Base-by-base conservation (phyloP, 2,329 filamentous ascomycete species). In the Pseudogymnoascus sp. region DNA sequence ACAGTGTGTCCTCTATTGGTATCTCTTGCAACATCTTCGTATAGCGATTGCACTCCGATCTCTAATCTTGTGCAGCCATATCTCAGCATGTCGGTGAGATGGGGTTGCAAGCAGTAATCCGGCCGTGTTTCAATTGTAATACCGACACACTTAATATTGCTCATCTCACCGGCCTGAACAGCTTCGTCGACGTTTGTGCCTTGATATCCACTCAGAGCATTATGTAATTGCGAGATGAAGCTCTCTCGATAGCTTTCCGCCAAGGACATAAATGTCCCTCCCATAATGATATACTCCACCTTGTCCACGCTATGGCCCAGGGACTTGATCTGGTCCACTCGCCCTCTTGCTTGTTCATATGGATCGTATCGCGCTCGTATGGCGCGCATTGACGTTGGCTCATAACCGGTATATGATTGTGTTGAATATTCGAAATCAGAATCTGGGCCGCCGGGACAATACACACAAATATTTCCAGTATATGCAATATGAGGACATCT, bases 241-340 rank as follows among this genome's bases (percentile, higher is more conserved):
- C 90, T 86, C 66, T 99, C 91, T 29, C 95, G 83, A 75, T 99
- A 99, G 24, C 88, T 86, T 71, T 92, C 87, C 7, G 93, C 83
- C 26, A 99, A 78, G 2, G 93, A 97, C 96, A 99, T 99, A 77
- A 99, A 99, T 0, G 95, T 99, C 68, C 95, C 95, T 65, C 95
- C 95, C 95, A 99, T 99, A 74, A 99, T 96, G 73, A 99, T 99
- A 76, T 97, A 99, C 79, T 99, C 95, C 24, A 99, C 95, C 76
- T 99, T 99, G 78, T 99, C 95, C 59, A 99, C 95, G 53, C 91
- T 96, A 76, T 99, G 95, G 0, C 95, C 95, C 0, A 99, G 82
- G 1, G 91, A 90, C 76, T 96, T 96, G 73, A 99, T 91, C 78
- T 99, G 95, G 71, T 99, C 96, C 5, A 99, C 93, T 69, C 95